Conservation (phyloP, 2,329 filamentous ascomycete species). For the Stromatinia cepivora region DNA sequence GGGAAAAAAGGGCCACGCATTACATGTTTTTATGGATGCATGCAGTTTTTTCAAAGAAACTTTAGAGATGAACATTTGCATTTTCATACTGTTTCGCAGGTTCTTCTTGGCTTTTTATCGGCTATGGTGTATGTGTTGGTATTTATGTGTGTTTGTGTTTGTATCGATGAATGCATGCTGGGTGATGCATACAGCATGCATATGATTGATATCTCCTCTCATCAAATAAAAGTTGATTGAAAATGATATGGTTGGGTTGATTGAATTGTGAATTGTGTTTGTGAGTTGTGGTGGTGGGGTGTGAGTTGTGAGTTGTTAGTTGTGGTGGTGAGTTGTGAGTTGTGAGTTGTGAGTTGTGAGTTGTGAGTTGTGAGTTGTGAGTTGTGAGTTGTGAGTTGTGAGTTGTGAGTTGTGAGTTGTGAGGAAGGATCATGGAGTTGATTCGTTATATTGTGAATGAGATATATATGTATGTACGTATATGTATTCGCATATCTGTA, state of each 20-base stretch:
- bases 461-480: too few relatives aligned
- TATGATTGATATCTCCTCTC: neutral
- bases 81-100: neutral
- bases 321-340: neutral
- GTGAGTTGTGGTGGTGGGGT: too few relatives aligned
- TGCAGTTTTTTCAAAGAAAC: slow-evolving; percentile 14
- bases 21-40: slow-evolving; percentile 17
- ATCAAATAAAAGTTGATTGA: too few relatives aligned
- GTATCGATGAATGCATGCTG: neutral
- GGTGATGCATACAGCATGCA: neutral
- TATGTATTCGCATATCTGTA: too few relatives aligned
- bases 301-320: neutral
- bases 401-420: too few relatives aligned
- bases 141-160: neutral
- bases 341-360: too few relatives aligned
- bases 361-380: neutral
- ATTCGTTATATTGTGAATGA: too few relatives aligned
- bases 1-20: slow-evolving; percentile 13
- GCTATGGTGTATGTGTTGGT: neutral
- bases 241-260: neutral
- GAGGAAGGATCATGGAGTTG: too few relatives aligned
- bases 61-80: slow-evolving; percentile 7
- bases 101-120: neutral
- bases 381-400: neutral
- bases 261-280: neutral